Evolutionary conservation across 495 filamentous ascomycete species (phyloP).

Genomic region (Darksidea phi): DNA sequence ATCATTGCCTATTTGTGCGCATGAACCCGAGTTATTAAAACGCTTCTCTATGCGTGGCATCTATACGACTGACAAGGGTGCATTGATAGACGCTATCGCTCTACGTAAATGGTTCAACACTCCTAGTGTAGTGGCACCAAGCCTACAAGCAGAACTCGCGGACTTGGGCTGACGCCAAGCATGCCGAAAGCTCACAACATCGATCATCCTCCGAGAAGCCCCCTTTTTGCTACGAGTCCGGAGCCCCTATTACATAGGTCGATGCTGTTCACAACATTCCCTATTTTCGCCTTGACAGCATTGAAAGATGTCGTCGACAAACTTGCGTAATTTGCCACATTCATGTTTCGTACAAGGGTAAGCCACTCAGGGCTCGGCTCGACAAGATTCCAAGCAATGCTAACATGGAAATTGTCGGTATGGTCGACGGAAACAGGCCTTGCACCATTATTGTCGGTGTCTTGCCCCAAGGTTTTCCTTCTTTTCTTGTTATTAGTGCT

Average conservation of each 20-base stretch:
- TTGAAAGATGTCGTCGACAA: constrained; percentile 38
- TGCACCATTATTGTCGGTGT: not conserved
- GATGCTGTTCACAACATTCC: constrained; percentile 57
- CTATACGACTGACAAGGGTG: too few species aligned
- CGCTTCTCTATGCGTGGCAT: too few species aligned
- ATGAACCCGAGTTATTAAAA: too few species aligned
- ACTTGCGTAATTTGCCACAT: constrained; percentile 36
- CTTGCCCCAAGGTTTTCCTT: constrained; percentile 1
- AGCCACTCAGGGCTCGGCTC: constrained; percentile 20
- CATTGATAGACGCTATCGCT: too few species aligned
- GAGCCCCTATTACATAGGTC: constrained; percentile 4
- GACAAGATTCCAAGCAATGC: constrained; percentile 67
- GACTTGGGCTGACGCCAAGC: too few species aligned
- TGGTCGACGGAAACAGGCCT: constrained; percentile 36
- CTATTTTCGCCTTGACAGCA: constrained; percentile 72
- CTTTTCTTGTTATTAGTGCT: constrained; percentile 6
- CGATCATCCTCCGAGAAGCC: constrained; percentile 6
- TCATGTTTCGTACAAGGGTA: constrained; percentile 8
- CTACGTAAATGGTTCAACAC: too few species aligned
- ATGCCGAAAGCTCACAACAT: too few species aligned
- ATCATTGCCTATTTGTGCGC: too few species aligned
- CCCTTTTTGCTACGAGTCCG: not conserved
- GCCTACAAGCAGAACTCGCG: too few species aligned
- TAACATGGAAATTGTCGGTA: constrained; percentile 70
- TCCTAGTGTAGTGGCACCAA: too few species aligned